Evolutionary conservation across 441 rosid species (phyloP), one percentile per base, ranked within the genome.

Genomic region (Euphorbia celastroides): DNA sequence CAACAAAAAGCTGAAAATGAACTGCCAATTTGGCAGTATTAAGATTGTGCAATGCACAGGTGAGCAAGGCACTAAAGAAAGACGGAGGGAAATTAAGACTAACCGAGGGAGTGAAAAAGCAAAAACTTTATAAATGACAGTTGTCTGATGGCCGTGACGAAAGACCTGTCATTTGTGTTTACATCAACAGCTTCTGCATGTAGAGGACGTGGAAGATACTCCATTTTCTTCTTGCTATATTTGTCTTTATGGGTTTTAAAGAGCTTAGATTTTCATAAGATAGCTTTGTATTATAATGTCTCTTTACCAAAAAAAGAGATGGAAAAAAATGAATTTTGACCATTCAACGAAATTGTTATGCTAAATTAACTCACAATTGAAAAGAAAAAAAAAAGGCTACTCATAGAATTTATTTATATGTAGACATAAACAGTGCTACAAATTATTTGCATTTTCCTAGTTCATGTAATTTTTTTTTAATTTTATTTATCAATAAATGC

Each of bases 131-230:
- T 16, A 55, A 55, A 23, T 25, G 58, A 4, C 31, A 14, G 10
- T 55, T 25, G 2, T 25, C 28, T 55, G 31, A 25, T 55, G 14
- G 58, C 17, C 13, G n/a, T 25, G n/a, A 25, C 14, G 17, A 12
- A 26, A 55, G 23, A 12, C 23, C 14, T 25, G 23, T 7, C 27
- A 28, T 57, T 19, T 57, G 60, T 17, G 1, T 17, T 38, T 34
- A 34, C 38, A 12, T 27, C 32, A 56, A 25, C 26, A 32, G 60
- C 34, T 56, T 56, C 60, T 57, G 34, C 60, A 57, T 57, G 60
- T 57, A 27, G 2, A 30, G 19, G 32, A 57, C 60, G 60, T 57
- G 60, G 59, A 55, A 25, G 59, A 55, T 17, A 3, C 1, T n/a
- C n/a, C n/a, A n/a, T n/a, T n/a, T n/a, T n/a, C n/a, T n/a, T n/a